Evolutionary conservation across 2,329 filamentous ascomycete genomes (phyloP).

Genomic region (Phialophora tarda): DNA sequence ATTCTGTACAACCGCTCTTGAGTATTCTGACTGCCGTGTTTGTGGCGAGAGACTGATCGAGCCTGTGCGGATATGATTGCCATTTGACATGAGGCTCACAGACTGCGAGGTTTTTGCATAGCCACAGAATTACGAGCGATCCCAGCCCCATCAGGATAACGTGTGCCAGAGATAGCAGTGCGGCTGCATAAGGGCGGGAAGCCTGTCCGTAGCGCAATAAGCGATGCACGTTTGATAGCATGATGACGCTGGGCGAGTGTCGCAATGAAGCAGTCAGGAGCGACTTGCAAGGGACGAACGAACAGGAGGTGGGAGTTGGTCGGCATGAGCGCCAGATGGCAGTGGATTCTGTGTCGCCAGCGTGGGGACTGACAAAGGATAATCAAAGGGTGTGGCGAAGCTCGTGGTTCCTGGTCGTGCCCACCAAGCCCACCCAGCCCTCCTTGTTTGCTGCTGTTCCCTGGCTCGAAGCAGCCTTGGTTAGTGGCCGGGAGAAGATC

Average conservation of each 20-base stretch:
- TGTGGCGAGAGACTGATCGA: not conserved
- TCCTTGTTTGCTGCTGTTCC: conserved; percentile 8
- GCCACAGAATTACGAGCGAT: conserved; percentile 24
- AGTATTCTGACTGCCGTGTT: conserved; percentile 1
- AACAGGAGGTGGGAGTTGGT: conserved; percentile 8
- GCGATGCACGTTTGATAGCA: conserved; percentile 22
- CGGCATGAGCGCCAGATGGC: not conserved
- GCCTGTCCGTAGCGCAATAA: conserved; percentile 32
- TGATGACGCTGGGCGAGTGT: conserved; percentile 29
- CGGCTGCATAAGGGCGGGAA: conserved; percentile 28
- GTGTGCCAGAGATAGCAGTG: conserved; percentile 34
- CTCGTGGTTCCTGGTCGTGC: conserved; percentile 13
- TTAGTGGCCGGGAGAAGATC: conserved; percentile 16
- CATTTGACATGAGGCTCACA: conserved; percentile 16
- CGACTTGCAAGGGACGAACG: conserved; percentile 20
- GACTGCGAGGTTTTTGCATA: conserved; percentile 23
- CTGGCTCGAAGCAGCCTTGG: not conserved
- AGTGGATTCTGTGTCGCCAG: not conserved
- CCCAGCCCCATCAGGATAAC: conserved; percentile 25
- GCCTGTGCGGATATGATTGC: conserved; percentile 8
- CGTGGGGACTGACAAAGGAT: conserved; percentile 10
- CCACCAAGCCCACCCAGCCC: conserved; percentile 15
- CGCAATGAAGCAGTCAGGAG: conserved; percentile 27
- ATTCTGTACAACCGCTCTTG: not conserved
- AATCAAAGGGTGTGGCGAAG: conserved; percentile 19